A percentile compares a stretch with the other conserved stretches of the same genome.
phyloP scores from a whole-genome alignment of 257 asterid genomes.

The Primulina tabacum region DNA sequence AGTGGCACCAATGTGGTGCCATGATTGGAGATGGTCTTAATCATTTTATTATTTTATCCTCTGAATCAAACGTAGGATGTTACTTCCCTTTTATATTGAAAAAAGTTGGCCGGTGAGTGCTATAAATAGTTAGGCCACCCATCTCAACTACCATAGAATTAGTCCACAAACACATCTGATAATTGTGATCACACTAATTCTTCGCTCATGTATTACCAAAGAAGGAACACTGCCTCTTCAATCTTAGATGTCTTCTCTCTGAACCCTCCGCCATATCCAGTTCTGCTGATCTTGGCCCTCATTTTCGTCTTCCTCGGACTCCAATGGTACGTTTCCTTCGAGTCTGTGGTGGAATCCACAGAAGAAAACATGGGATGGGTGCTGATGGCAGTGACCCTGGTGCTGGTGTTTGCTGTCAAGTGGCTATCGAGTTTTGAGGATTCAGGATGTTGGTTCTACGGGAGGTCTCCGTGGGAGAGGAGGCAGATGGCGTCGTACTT shows the following conservation, averaged over 20 bases:
- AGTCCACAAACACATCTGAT: constrained; percentile 19
- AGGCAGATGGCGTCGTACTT: constrained; percentile 32
- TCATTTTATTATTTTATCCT: too few species aligned
- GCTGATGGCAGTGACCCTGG: constrained; percentile 56
- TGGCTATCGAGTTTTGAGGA: constrained; percentile 48
- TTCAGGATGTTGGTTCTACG: constrained; percentile 37
- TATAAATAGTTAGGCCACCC: constrained; percentile 33
- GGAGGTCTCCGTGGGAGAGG: constrained; percentile 48
- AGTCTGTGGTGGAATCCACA: constrained; percentile 61
- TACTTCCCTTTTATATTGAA: too few species aligned
- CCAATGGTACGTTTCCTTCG: constrained; percentile 78
- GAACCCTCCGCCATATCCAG: constrained; percentile 76
- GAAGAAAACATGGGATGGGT: constrained; percentile 80
- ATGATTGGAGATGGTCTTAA: too few species aligned
- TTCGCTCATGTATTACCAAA: constrained; percentile 16
- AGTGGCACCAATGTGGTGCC: too few species aligned
- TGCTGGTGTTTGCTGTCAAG: constrained; percentile 52
- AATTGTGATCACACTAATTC: neutral
- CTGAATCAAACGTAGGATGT: too few species aligned
- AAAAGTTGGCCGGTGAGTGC: neutral
- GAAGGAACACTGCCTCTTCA: constrained; percentile 50
- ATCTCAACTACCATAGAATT: constrained; percentile 35
- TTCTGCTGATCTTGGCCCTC: constrained; percentile 57
- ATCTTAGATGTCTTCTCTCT: constrained; percentile 47
- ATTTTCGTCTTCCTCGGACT: constrained; percentile 67